Evolutionary conservation across 192 early-diverging fungal species (phyloP).

Genomic region (Backusella liffmaniae): DNA sequence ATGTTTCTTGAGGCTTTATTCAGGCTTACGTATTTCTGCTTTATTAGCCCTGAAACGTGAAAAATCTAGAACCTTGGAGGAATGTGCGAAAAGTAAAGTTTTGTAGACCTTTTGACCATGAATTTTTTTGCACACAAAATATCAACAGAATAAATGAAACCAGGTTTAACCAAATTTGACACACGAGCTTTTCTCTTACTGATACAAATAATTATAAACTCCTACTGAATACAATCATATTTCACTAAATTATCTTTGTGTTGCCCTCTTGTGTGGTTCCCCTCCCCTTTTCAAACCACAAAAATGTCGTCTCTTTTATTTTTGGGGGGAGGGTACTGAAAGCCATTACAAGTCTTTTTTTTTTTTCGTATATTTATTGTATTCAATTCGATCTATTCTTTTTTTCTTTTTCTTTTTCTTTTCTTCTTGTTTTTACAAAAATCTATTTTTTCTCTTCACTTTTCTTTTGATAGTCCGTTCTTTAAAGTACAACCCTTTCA

Average conservation of each 20-base stretch:
- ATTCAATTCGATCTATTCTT: neutral
- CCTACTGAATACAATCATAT: constrained; percentile 10
- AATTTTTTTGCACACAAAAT: neutral
- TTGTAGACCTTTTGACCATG: neutral
- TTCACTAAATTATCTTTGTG: constrained; percentile 15
- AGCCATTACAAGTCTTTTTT: neutral
- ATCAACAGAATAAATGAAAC: neutral
- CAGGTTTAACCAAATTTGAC: constrained; percentile 1
- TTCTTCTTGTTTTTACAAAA: neutral
- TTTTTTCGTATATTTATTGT: constrained; percentile 2
- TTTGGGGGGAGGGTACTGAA: neutral
- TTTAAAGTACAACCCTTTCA: neutral
- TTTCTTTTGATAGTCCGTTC: constrained; percentile 10
- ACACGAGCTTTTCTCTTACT: constrained; percentile 6
- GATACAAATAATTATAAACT: neutral
- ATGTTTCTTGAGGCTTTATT: neutral
- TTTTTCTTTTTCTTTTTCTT: neutral
- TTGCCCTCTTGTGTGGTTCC: neutral
- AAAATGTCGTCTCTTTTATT: neutral
- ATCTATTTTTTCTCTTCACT: neutral
- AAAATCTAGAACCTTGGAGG: constrained; percentile 7
- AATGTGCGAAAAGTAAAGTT: neutral
- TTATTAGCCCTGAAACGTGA: neutral
- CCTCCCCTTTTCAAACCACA: neutral
- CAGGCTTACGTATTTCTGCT: neutral